A percentile compares a stretch with the other conserved stretches of the same genome.
Conservation (phyloP, 1,284 basidiomycete species). For the Amylostereum areolatum region DNA sequence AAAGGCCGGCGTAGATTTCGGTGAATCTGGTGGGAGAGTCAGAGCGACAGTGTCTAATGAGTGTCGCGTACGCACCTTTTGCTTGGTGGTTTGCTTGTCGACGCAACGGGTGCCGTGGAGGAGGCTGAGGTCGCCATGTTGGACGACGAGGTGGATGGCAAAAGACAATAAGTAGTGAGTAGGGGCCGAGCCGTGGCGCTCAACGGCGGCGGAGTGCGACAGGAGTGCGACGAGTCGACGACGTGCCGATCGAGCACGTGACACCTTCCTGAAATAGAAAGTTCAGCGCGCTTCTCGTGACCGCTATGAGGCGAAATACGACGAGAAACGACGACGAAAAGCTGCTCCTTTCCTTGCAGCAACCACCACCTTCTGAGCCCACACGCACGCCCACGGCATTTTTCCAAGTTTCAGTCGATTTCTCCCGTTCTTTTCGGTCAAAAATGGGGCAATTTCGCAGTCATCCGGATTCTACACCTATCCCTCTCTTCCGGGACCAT, state of each 20-base stretch:
- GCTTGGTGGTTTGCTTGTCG: background rate
- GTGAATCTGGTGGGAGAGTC: slow-evolving; percentile 2
- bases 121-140: too few species aligned
- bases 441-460: too few species aligned
- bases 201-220: background rate
- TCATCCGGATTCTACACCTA: background rate
- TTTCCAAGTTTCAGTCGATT: slow-evolving; percentile 4
- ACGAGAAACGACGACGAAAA: slow-evolving; percentile 11
- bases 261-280: slow-evolving; percentile 6
- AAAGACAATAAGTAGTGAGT: too few species aligned
- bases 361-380: slow-evolving; percentile 1
- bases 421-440: background rate
- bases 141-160: too few species aligned
- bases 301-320: slow-evolving; percentile 9
- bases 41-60: background rate
- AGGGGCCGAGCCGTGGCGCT: too few species aligned
- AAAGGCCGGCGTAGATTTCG: slow-evolving; percentile 21
- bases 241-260: background rate
- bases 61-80: background rate
- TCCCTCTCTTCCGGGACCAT: slow-evolving; percentile 3
- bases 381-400: slow-evolving; percentile 6
- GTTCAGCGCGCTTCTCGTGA: slow-evolving; percentile 7
- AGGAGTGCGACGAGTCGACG: background rate
- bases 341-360: slow-evolving; percentile 5
- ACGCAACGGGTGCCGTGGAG: background rate